These are phyloP conservation scores for Cytospora piceicola DNA, from an alignment of 2,329 filamentous ascomycete species.

Conservation along the genomic window DNA sequence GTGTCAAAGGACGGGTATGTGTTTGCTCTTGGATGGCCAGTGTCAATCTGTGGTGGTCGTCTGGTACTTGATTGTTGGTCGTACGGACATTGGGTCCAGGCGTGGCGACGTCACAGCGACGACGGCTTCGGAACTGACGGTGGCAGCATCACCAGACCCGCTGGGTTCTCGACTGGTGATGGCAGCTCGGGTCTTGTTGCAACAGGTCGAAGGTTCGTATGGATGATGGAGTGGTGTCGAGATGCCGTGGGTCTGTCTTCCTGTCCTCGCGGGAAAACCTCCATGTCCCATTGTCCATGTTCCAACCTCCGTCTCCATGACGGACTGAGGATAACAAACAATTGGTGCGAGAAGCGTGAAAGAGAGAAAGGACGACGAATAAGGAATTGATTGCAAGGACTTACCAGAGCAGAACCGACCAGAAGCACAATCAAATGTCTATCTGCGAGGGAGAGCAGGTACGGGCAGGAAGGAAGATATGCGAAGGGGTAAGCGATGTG, in stretches of 20 bases:
- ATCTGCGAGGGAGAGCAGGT: neutral
- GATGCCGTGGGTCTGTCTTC: neutral
- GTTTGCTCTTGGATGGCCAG: neutral
- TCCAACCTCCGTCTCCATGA: neutral
- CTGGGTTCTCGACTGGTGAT: neutral
- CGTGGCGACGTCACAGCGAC: neutral
- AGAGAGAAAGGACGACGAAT: neutral
- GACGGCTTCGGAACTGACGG: neutral
- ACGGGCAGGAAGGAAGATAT: neutral
- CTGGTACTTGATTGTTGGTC: neutral
- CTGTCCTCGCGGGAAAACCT: neutral
- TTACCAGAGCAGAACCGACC: neutral
- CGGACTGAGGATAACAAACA: neutral
- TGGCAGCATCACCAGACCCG: neutral
- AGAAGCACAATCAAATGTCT: constrained; percentile 1
- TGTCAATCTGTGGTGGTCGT: neutral
- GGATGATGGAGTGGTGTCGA: neutral
- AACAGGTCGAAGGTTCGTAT: neutral
- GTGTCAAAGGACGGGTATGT: neutral
- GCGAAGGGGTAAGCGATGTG: neutral
- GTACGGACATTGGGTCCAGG: neutral
- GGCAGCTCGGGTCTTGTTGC: neutral
- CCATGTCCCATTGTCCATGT: neutral
- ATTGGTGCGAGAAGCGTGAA: neutral
- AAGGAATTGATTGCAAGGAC: neutral